These are phyloP conservation scores for Endogone sp. DNA, from an alignment of 192 early-diverging fungal species.

Conservation along the genomic window DNA sequence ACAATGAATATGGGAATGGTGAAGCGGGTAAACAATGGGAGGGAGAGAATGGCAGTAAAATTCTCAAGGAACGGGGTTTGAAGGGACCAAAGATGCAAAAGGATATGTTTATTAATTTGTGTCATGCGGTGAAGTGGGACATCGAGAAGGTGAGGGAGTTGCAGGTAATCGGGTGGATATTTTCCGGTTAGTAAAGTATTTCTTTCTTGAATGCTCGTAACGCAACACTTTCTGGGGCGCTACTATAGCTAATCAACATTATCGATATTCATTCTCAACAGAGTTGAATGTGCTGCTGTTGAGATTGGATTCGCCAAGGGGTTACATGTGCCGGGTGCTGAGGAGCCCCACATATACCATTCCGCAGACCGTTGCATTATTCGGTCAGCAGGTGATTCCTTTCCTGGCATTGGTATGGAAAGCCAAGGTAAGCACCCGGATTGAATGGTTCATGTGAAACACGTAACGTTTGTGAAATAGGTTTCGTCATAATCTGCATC, in stretches of 20 bases:
- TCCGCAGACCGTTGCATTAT: not conserved
- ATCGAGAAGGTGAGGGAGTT: too few species aligned
- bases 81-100: constrained; percentile 28
- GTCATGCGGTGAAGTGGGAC: too few species aligned
- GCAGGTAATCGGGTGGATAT: too few species aligned
- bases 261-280: too few species aligned
- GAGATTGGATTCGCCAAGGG: too few species aligned
- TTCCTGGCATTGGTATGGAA: not conserved
- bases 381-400: not conserved
- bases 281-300: too few species aligned
- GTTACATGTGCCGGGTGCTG: not conserved
- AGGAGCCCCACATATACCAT: not conserved
- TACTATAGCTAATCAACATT: too few species aligned
- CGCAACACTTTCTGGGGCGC: too few species aligned
- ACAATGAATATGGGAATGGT: constrained; percentile 12
- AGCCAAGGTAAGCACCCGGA: not conserved
- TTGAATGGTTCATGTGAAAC: not conserved
- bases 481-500: not conserved
- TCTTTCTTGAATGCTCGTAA: too few species aligned
- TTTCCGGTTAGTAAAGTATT: too few species aligned
- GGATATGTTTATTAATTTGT: constrained; percentile 19
- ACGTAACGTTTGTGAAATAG: not conserved
- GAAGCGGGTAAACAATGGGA: constrained; percentile 17
- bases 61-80: constrained; percentile 10
- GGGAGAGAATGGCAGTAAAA: constrained; percentile 16